Evolutionary conservation across 2,329 filamentous ascomycete genomes (phyloP).

Genomic region (Cladobotryum mycophilum): DNA sequence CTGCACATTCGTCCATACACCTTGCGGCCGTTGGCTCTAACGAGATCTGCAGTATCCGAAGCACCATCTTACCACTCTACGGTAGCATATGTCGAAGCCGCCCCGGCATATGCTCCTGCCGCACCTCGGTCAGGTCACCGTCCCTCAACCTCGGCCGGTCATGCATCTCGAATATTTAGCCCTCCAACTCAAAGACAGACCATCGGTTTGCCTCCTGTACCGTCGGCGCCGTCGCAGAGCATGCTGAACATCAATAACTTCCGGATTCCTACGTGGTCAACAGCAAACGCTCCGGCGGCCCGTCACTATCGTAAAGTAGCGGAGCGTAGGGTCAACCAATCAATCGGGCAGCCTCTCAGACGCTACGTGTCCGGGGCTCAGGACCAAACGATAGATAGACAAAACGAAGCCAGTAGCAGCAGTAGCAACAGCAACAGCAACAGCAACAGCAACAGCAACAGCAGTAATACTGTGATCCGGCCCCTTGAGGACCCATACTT

Average conservation of each 20-base stretch:
- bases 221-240: slow-evolving; percentile 31
- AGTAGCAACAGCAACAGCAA: slow-evolving; percentile 9
- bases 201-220: slow-evolving; percentile 46
- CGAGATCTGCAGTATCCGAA: slow-evolving; percentile 46
- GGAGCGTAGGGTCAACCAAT: slow-evolving; percentile 47
- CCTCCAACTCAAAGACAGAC: slow-evolving; percentile 27
- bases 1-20: not conserved
- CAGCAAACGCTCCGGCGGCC: slow-evolving; percentile 45
- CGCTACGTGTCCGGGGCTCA: slow-evolving; percentile 12
- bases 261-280: slow-evolving; percentile 54
- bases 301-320: slow-evolving; percentile 60
- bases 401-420: slow-evolving; percentile 1
- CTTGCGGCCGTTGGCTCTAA: not conserved
- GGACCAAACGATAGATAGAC: slow-evolving; percentile 3
- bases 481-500: slow-evolving; percentile 62
- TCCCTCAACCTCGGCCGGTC: slow-evolving; percentile 8
- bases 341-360: slow-evolving; percentile 20
- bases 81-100: slow-evolving; percentile 38
- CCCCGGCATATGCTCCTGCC: slow-evolving; percentile 46
- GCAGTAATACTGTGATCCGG: slow-evolving; percentile 23
- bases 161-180: slow-evolving; percentile 16
- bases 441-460: not conserved
- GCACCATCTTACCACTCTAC: slow-evolving; percentile 58
- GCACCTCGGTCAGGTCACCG: slow-evolving; percentile 10
- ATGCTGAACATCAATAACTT: slow-evolving; percentile 45